Evolutionary conservation across 225 moss, liverwort and hornwort species (phyloP), one percentile per base, ranked within the genome.

Genomic region (Pleurozium schreberi): DNA sequence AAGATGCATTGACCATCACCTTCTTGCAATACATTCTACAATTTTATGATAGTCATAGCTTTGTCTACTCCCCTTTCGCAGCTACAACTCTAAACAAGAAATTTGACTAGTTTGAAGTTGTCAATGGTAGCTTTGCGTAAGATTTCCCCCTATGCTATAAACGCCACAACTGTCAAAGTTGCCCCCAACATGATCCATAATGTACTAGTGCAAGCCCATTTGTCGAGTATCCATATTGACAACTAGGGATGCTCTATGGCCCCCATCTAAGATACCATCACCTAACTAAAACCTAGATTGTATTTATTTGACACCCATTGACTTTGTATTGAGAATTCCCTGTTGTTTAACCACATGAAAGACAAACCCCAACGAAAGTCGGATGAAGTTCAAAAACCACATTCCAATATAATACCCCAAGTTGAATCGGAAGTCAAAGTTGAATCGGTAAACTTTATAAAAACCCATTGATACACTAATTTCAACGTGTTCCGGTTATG

Each of bases 131-230:
- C 1, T 9, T 0, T 22, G 0, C 3, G 0, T 2, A 36, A 2
- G 14, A 17, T 55, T 5, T 0, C 0, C 4, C 12, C 27, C 58
- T 57, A 57, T 0, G 0, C 1, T 1, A 0, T 0, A n/a, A 0
- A 26, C 0, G 1, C 0, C 27, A 0, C 40, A 58, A n/a, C 11
- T 79, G 27, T 58, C n/a, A 18, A 79, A n/a, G 7, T 18, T 1
- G 0, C 10, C 11, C 12, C 30, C 6, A 7, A 79, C 5, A 18
- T 4, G 3, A 26, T 3, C n/a, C 7, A 79, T 8, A 3, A 17
- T 18, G 3, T n/a, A 27, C 11, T 0, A 18, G 0, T 18, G 7
- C 9, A 16, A 0, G 8, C 8, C 26, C 3, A 4, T 5, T 0
- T 23, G 10, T 25, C 2, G 0, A 36, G 15, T 58, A 27, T 18